Conservation (phyloP, 805 yeast genomes). For the Schwanniomyces yamadae region DNA sequence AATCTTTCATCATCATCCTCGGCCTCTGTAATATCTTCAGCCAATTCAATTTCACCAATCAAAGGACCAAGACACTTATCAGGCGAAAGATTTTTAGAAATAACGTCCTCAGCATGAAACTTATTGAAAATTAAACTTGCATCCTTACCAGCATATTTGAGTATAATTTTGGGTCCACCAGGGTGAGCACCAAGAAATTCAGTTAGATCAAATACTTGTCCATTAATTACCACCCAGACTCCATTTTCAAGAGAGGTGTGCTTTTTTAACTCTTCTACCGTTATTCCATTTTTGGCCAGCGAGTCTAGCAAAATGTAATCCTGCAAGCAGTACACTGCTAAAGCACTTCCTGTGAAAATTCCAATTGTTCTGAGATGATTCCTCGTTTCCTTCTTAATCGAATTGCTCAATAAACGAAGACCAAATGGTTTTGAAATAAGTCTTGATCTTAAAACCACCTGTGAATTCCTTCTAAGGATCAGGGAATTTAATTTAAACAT, state of each 20-base stretch:
- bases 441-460: too few species aligned
- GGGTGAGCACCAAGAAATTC: conserved; percentile 43
- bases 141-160: conserved; percentile 59
- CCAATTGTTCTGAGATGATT: too few species aligned
- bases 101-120: conserved; percentile 33
- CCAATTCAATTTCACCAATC: conserved; percentile 17
- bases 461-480: too few species aligned
- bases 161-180: conserved; percentile 47
- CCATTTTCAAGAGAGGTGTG: conserved; percentile 8
- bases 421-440: too few species aligned
- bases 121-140: conserved; percentile 41
- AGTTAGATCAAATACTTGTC: conserved; percentile 33
- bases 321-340: background rate
- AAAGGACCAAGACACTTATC: conserved; percentile 22
- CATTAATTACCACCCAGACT: conserved; percentile 30
- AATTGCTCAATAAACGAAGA: too few species aligned
- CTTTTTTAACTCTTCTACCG: conserved; percentile 6
- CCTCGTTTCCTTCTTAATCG: too few species aligned
- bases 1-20: conserved; percentile 15
- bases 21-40: conserved; percentile 18
- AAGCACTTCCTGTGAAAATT: too few species aligned
- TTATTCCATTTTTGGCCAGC: background rate
- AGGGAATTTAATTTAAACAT: too few species aligned
- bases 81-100: conserved; percentile 17
- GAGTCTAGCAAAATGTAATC: conserved; percentile 1